These are phyloP conservation scores for Blastobotrys mokoenaii DNA, from an alignment of 805 yeast species.

Conservation along the genomic window DNA sequence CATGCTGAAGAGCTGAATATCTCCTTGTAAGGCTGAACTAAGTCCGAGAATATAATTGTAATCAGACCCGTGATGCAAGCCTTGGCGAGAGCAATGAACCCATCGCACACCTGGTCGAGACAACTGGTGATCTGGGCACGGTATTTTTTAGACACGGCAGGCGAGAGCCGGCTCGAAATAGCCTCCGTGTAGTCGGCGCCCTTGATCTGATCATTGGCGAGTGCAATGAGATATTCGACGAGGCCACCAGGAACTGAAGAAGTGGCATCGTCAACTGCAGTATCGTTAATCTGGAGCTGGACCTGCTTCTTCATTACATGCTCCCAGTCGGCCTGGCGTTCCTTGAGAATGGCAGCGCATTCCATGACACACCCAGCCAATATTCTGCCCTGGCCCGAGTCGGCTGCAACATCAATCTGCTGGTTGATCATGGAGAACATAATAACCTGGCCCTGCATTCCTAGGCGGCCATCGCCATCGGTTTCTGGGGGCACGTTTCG, in stretches of 20 bases:
- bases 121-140: slow-evolving; percentile 48
- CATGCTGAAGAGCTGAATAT: slow-evolving; percentile 57
- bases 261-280: slow-evolving; percentile 31
- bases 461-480: slow-evolving; percentile 56
- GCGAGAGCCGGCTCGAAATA: slow-evolving; percentile 54
- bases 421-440: slow-evolving; percentile 80
- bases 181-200: slow-evolving; percentile 65
- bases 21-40: slow-evolving; percentile 49
- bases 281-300: slow-evolving; percentile 25
- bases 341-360: slow-evolving; percentile 51
- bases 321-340: slow-evolving; percentile 59
- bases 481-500: slow-evolving; percentile 67
- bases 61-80: slow-evolving; percentile 48
- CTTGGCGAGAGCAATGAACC: slow-evolving; percentile 68
- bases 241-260: slow-evolving; percentile 61
- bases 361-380: slow-evolving; percentile 69
- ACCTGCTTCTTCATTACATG: slow-evolving; percentile 47
- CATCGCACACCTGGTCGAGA: slow-evolving; percentile 62
- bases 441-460: slow-evolving; percentile 69
- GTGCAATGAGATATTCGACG: slow-evolving; percentile 70
- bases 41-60: slow-evolving; percentile 63
- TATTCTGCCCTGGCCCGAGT: slow-evolving; percentile 71
- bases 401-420: slow-evolving; percentile 82
- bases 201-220: slow-evolving; percentile 76
- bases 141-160: slow-evolving; percentile 59